These are phyloP conservation scores for Aspergillus carlsbadensis DNA, from an alignment of 495 filamentous ascomycete genomes.

Conservation along the genomic window DNA sequence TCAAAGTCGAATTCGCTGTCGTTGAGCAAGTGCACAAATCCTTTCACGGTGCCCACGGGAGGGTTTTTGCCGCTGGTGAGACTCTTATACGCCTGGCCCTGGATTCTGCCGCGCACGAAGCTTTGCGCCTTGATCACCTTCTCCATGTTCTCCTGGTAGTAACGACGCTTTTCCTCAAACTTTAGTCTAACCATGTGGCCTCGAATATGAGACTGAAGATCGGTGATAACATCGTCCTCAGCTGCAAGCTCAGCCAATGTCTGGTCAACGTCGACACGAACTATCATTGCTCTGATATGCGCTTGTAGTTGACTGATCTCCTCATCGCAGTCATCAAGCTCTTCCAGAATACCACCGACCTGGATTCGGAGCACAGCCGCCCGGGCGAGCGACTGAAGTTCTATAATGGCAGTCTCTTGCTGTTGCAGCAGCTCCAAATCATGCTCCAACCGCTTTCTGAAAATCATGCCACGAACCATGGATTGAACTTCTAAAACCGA, in stretches of 20 bases:
- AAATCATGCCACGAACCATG: conserved; percentile 40
- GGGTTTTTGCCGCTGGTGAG: conserved; percentile 96
- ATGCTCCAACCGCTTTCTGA: conserved; percentile 40
- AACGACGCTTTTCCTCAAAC: conserved; percentile 81
- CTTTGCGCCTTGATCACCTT: conserved; percentile 99
- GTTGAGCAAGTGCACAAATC: conserved; percentile 95
- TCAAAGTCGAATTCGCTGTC: conserved; percentile 99
- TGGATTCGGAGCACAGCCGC: conserved; percentile 72
- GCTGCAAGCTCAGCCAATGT: conserved; percentile 74
- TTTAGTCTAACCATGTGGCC: conserved; percentile 69
- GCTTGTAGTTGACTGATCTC: conserved; percentile 70
- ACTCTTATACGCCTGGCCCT: conserved; percentile 96
- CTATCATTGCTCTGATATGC: conserved; percentile 72
- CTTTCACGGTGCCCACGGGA: conserved; percentile 92
- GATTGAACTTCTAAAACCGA: conserved; percentile 48
- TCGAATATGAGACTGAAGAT: conserved; percentile 72
- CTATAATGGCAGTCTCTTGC: conserved; percentile 55
- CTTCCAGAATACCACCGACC: conserved; percentile 67
- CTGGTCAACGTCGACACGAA: conserved; percentile 67
- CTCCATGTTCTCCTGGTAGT: conserved; percentile 95
- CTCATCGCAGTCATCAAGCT: conserved; percentile 80
- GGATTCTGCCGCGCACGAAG: conserved; percentile 87
- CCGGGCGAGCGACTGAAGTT: conserved; percentile 70
- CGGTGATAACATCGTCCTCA: conserved; percentile 70
- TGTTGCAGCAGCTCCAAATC: conserved; percentile 58